phyloP scores from a whole-genome alignment of 495 filamentous ascomycete genomes.

The Penicillium maclennaniae region DNA sequence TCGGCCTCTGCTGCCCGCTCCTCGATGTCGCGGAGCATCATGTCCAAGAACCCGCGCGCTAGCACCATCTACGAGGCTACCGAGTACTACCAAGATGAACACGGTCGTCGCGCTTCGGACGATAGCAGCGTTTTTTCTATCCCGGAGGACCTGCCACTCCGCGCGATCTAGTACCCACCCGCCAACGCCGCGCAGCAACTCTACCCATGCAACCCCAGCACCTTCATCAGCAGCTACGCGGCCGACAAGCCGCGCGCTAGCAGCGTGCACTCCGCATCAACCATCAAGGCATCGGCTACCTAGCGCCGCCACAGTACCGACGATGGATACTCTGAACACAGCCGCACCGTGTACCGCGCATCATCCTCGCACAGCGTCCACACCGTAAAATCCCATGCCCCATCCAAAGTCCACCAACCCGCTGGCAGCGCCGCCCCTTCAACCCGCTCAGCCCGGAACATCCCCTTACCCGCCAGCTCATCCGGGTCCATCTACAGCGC shows the following conservation, averaged over 20 bases:
- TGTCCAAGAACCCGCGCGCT: constrained; percentile 40
- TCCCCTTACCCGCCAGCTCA: too few species aligned
- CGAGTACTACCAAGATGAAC: constrained; percentile 36
- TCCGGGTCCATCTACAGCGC: too few species aligned
- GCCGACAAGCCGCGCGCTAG: constrained; percentile 29
- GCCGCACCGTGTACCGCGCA: constrained; percentile 23
- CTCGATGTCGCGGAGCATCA: constrained; percentile 27
- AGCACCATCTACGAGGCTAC: constrained; percentile 43
- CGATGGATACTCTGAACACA: constrained; percentile 14
- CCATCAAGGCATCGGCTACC: constrained; percentile 39
- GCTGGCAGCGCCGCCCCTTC: too few species aligned
- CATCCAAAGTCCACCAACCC: too few species aligned
- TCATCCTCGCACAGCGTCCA: too few species aligned
- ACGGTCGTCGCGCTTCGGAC: constrained; percentile 35
- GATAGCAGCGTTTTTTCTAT: constrained; percentile 36
- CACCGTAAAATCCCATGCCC: too few species aligned
- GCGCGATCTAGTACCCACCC: constrained; percentile 43
- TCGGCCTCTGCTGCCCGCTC: constrained; percentile 29
- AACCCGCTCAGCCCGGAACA: too few species aligned
- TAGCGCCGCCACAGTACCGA: constrained; percentile 19
- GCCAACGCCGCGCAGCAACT: constrained; percentile 23
- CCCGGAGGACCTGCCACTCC: constrained; percentile 31
- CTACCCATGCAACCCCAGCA: constrained; percentile 33
- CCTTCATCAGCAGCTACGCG: constrained; percentile 40
- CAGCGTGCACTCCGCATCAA: constrained; percentile 40